Conservation (phyloP, 2,329 filamentous ascomycete genomes). For the Coniochaeta ligniaria region DNA sequence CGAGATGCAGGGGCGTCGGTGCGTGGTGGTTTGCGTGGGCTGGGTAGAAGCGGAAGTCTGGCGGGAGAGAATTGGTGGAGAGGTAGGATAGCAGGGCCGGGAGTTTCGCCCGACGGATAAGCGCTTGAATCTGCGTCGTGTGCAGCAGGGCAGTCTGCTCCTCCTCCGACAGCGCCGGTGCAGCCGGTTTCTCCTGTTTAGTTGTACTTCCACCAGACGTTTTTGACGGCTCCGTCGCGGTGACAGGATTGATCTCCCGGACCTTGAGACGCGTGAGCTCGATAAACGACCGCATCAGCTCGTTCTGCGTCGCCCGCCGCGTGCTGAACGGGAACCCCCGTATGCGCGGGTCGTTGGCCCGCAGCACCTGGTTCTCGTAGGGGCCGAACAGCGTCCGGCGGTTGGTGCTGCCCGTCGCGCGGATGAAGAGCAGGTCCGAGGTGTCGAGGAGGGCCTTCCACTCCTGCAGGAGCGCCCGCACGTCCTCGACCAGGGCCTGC, state of each 20-base stretch:
- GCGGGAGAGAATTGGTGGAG: conserved; percentile 61
- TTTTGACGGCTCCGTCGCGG: conserved; percentile 32
- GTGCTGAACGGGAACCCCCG: conserved; percentile 92
- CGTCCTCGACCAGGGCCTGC: conserved; percentile 79
- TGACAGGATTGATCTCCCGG: conserved; percentile 64
- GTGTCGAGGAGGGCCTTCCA: conserved; percentile 85
- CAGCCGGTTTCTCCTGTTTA: conserved; percentile 41
- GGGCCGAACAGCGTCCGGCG: conserved; percentile 81
- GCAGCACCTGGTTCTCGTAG: conserved; percentile 81
- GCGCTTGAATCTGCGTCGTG: conserved; percentile 79
- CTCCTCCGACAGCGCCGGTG: conserved; percentile 68
- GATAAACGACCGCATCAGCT: conserved; percentile 90
- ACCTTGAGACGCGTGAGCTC: conserved; percentile 90
- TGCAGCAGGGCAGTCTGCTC: conserved; percentile 78
- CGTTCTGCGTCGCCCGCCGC: conserved; percentile 81
- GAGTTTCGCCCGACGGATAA: conserved; percentile 84
- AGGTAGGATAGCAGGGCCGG: conserved; percentile 83
- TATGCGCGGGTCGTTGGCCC: conserved; percentile 69
- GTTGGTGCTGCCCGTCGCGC: conserved; percentile 83
- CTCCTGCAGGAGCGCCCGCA: conserved; percentile 69
- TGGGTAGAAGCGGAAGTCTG: conserved; percentile 72
- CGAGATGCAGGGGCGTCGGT: conserved; percentile 77
- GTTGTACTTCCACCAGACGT: conserved; percentile 9
- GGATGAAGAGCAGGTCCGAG: conserved; percentile 78
- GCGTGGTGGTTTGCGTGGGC: conserved; percentile 67